A percentile compares a stretch with the other conserved stretches of the same genome.
phyloP scores from a whole-genome alignment of 495 filamentous ascomycete genomes.

The Hypoxylon intermedium region DNA sequence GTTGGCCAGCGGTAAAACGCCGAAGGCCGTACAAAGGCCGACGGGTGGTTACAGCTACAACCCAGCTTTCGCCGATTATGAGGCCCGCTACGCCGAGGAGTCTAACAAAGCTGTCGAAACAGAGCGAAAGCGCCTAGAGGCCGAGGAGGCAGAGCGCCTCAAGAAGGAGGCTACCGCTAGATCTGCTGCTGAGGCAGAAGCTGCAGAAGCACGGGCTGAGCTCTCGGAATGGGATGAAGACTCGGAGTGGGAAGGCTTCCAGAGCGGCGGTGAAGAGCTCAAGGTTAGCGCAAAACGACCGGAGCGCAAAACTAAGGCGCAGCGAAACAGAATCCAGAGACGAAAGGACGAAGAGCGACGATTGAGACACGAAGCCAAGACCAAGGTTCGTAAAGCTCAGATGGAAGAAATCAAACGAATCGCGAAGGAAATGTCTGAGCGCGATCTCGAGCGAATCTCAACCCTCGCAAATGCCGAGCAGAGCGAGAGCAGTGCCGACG shows the following conservation, averaged over 20 bases:
- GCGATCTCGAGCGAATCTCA: slow-evolving; percentile 54
- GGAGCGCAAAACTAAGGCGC: slow-evolving; percentile 80
- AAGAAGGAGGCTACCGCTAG: slow-evolving; percentile 60
- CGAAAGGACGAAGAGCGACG: slow-evolving; percentile 84
- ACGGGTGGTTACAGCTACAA: slow-evolving; percentile 89
- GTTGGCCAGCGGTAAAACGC: slow-evolving; percentile 72
- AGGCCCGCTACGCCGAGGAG: slow-evolving; percentile 72
- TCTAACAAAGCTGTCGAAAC: slow-evolving; percentile 78
- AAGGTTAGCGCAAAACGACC: slow-evolving; percentile 73
- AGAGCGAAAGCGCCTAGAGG: slow-evolving; percentile 77
- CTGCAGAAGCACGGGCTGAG: slow-evolving; percentile 70
- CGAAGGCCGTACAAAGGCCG: slow-evolving; percentile 81
- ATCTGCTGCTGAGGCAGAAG: slow-evolving; percentile 66
- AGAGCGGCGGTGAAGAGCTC: slow-evolving; percentile 68
- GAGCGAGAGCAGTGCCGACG: slow-evolving; percentile 52
- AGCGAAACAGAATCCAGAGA: slow-evolving; percentile 85
- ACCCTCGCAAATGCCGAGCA: slow-evolving; percentile 50
- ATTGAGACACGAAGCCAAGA: slow-evolving; percentile 71
- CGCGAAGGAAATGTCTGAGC: slow-evolving; percentile 64
- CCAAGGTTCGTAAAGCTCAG: slow-evolving; percentile 74
- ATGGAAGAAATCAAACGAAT: slow-evolving; percentile 69
- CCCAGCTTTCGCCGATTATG: slow-evolving; percentile 83
- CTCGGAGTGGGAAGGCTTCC: slow-evolving; percentile 85
- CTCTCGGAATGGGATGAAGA: slow-evolving; percentile 79
- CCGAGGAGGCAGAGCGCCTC: slow-evolving; percentile 65